Conservation (phyloP, 805 yeast species). For the Candida arabinofermentans region DNA sequence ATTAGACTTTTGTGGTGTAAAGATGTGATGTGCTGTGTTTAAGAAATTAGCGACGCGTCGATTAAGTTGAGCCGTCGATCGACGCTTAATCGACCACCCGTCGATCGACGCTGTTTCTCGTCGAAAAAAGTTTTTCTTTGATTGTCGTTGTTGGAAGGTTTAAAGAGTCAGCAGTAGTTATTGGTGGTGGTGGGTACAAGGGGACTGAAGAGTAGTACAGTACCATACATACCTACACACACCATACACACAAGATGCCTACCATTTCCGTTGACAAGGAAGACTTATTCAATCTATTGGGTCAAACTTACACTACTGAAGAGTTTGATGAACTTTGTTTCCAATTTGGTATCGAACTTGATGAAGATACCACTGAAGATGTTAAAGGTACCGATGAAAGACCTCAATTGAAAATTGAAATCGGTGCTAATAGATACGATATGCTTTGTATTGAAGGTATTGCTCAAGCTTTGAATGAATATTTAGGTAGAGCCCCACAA, state of each 20-base stretch:
- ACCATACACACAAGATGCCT: slow-evolving; percentile 62
- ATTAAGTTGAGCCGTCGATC: no score
- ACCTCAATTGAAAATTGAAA: slow-evolving; percentile 95
- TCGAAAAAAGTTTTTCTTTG: background rate
- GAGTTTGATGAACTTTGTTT: slow-evolving; percentile 97
- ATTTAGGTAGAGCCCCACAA: slow-evolving; percentile 61
- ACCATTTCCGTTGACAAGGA: slow-evolving; percentile 93
- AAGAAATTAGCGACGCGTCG: slow-evolving; percentile 1
- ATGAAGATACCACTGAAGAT: slow-evolving; percentile 90
- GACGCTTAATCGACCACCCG: no score
- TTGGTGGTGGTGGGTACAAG: no score
- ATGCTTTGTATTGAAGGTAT: slow-evolving; percentile 98
- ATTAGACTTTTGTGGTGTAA: background rate
- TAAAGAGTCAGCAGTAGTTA: no score
- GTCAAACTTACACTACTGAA: slow-evolving; percentile 64
- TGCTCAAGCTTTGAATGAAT: slow-evolving; percentile 90
- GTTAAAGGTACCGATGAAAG: slow-evolving; percentile 72
- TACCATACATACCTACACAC: background rate
- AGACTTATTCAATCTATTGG: slow-evolving; percentile 82
- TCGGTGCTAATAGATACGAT: slow-evolving; percentile 98
- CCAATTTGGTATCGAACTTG: slow-evolving; percentile 95
- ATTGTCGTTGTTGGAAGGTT: no score
- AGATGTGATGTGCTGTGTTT: no score
- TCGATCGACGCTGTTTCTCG: background rate
- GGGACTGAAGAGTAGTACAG: no score